Percentiles rank a stretch among this genome's conserved stretches.
These are phyloP conservation scores for Berkeleyomyces rouxiae DNA, from an alignment of 2,329 filamentous ascomycete species.

Conservation along the genomic window DNA sequence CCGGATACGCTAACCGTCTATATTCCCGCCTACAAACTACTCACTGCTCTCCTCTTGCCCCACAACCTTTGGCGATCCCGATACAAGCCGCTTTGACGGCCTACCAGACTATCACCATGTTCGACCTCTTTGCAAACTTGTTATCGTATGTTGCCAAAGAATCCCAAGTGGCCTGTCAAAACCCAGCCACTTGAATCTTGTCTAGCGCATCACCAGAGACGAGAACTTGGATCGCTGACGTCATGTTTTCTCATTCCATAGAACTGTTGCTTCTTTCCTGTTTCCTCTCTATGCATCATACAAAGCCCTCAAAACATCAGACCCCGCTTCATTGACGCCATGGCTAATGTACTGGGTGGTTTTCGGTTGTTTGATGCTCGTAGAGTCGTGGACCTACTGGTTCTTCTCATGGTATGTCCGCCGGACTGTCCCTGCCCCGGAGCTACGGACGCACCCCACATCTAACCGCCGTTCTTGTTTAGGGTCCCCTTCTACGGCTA, in stretches of 20 bases:
- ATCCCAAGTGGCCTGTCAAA: background rate
- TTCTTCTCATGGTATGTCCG: constrained; percentile 56
- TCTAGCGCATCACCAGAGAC: constrained; percentile 9
- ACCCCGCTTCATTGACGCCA: constrained; percentile 78
- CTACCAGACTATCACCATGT: constrained; percentile 35
- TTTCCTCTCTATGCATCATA: constrained; percentile 95
- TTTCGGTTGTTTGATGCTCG: constrained; percentile 60
- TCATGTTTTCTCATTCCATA: constrained; percentile 23
- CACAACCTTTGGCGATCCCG: background rate
- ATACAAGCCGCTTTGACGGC: background rate
- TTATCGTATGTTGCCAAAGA: constrained; percentile 45
- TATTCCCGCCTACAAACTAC: background rate
- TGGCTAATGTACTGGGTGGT: constrained; percentile 99
- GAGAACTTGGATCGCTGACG: background rate
- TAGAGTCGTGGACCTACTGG: constrained; percentile 78
- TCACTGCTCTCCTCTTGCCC: background rate
- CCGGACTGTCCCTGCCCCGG: background rate
- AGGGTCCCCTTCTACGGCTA: constrained; percentile 90
- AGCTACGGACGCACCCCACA: background rate
- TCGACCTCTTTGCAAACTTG: constrained; percentile 60
- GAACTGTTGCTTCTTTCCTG: constrained; percentile 73
- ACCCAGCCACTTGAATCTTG: background rate
- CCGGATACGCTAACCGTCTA: too few species aligned
- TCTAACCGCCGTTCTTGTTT: background rate
- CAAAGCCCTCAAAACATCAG: constrained; percentile 86